Evolutionary conservation across 768 basidiomycete genomes (phyloP), one percentile per base, ranked within the genome.

Genomic region (Tylopilus intermedius): DNA sequence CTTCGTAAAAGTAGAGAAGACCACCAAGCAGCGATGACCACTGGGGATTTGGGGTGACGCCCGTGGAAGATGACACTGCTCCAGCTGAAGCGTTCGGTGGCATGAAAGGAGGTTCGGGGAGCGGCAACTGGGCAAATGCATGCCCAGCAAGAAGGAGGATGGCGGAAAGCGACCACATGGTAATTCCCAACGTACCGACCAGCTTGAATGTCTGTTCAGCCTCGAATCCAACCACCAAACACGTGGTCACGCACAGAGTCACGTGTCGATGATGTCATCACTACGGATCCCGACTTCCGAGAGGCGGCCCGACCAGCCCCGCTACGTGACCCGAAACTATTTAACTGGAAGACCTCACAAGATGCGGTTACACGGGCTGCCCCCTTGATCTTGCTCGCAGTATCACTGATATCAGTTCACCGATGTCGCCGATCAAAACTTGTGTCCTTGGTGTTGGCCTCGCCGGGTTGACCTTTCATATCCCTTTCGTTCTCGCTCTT

Each of bases 1-100:
- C 92, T 56, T 96, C 94, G 63, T 94, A 96, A 68, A 95, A 95
- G 64, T 83, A 95, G 26, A 95, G 66, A 26, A 86, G 68, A 66
- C 86, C 83, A 4, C 93, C 94, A 0, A 95, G 78, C 3, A 95
- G 68, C 45, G 76, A 85, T 5, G 84, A 78, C 91, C 93, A 95
- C 65, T 93, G 89, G 3, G 79, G 61, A 65, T 93, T 93, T 39
- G 88, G 83, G 55, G 65, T 58, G 29, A 21, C 10, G 8, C 70
- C 67, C 13, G 70, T 57, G 9, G 67, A 27, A n/a, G 82, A 77
- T 15, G 74, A 58, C 40, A 75, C 58, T 13, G 85, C 75, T 27
- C 86, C 88, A 2, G 72, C 69, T 14, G 82, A 72, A 11, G 80
- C 70, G 61, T 77, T 73, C 3, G 84, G 84, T 10, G 88, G 88